These are phyloP conservation scores for Jacaranda copaia DNA, from an alignment of 257 asterid species.

Conservation along the genomic window DNA sequence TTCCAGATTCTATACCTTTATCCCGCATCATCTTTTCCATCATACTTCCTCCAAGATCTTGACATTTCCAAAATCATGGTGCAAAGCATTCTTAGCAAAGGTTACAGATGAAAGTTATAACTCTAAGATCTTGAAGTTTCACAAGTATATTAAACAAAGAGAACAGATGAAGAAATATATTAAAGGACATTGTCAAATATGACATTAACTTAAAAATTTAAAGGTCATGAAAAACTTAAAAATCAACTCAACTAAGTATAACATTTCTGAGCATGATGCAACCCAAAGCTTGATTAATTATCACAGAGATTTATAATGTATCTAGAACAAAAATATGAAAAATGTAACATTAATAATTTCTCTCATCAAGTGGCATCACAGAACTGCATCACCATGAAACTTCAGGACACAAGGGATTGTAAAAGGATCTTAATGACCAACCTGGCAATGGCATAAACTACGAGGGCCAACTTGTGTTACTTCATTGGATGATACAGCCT, in stretches of 20 bases:
- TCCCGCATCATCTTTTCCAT: background rate
- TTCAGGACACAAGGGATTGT: background rate
- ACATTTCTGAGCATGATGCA: background rate
- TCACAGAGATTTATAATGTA: background rate
- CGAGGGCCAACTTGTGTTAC: conserved; percentile 76
- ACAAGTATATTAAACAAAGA: background rate
- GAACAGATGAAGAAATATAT: background rate
- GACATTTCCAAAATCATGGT: background rate
- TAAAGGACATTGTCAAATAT: background rate
- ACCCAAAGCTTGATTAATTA: background rate
- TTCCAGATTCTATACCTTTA: background rate
- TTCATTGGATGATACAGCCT: conserved; percentile 55
- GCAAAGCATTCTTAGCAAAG: background rate
- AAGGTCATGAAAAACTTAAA: background rate
- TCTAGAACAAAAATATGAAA: background rate
- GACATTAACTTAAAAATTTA: background rate
- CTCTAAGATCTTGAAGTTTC: background rate
- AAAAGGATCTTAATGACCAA: conserved; percentile 38
- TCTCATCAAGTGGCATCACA: too few species aligned
- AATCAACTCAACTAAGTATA: background rate
- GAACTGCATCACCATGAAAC: background rate
- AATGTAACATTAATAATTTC: too few species aligned
- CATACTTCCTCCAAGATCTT: background rate
- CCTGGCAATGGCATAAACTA: conserved; percentile 84
- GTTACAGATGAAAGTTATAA: background rate